Base-by-base conservation (phyloP, 2,329 filamentous ascomycete species). In the Pseudopyricularia cyperi region DNA sequence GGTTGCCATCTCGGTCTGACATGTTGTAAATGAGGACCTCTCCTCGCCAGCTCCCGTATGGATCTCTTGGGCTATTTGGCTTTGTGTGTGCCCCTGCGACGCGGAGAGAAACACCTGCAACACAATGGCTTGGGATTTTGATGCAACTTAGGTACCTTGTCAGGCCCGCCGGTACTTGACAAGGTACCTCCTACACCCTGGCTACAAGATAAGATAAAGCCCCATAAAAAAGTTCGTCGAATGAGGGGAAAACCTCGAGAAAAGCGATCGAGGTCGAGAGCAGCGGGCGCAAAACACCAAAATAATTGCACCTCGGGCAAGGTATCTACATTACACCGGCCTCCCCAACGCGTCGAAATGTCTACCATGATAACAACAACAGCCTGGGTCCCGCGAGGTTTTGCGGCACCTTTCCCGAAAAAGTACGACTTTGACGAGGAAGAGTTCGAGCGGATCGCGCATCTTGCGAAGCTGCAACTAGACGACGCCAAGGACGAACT, bases 401-500 rank as follows among this genome's bases (percentile, higher is more conserved):
- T 85, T 61, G 83, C 85, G 52, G 85, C 86, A 47, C 82, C 83
- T 48, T 88, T 89, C 59, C 85, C 85, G 15, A 75, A 77, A 39
- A 87, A 86, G 66, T 87, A 87, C 64, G 79, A 83, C 54, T 80
- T 89, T 53, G 80, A 89, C 66, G 85, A 89, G 64, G 75, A 77
- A 56, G 85, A 89, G 66, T 87, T 86, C 61, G 77, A 81, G 62
- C 79, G 86, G 61, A 89, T 89, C 70, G 83, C 84, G 15, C 76
- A 78, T 62, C 73, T 89, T 57, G 85, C 85, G 30, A 82, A 85
- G 66, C 72, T 88, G 55, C 85, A 95, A 69, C 78, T 96, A 32
- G 88, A 96, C 63, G 93, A 97, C 68, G 93, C 93, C 26, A 85
- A 91, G 62, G 87, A 90, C 28, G 90, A 93, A 62, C 70, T 95